Conservation (phyloP, 202 grass and related monocot genomes). For the Digitaria exilis region DNA sequence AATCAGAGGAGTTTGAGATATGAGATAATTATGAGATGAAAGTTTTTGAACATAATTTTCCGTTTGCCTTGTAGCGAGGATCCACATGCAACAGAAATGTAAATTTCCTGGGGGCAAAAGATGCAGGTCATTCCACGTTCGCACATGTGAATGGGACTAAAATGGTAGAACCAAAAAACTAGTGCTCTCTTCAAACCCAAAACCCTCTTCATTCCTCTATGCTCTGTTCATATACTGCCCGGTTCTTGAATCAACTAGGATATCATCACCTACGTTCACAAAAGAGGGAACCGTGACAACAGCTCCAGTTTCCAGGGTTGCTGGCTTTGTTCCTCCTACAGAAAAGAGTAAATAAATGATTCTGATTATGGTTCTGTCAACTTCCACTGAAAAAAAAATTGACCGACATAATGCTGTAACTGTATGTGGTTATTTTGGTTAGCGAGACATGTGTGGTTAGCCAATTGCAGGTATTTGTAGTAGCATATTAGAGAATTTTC, state of each 20-base stretch:
- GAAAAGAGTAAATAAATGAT: conserved; percentile 17
- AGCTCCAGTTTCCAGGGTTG: conserved; percentile 85
- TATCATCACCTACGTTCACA: conserved; percentile 64
- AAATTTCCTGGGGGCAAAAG: background rate
- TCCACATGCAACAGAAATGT: background rate
- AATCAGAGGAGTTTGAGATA: background rate
- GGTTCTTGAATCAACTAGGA: conserved; percentile 85
- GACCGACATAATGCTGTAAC: background rate
- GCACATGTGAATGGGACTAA: conserved; percentile 15
- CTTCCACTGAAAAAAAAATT: background rate
- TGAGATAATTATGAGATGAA: background rate
- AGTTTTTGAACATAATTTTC: background rate
- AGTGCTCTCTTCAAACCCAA: background rate
- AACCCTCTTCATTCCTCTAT: conserved; percentile 44
- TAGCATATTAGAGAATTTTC: conserved; percentile 24
- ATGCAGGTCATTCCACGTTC: background rate
- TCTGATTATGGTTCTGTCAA: background rate
- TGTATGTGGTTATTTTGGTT: background rate
- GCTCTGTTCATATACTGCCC: conserved; percentile 87
- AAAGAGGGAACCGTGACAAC: conserved; percentile 84
- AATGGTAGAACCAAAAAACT: conserved; percentile 6
- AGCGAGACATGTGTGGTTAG: conserved; percentile 14
- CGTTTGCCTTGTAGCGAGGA: background rate
- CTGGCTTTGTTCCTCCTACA: conserved; percentile 85
- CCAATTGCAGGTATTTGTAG: background rate